These are phyloP conservation scores for Phaeoacremonium minimum DNA, from an alignment of 2,329 filamentous ascomycete genomes.

Conservation along the genomic window DNA sequence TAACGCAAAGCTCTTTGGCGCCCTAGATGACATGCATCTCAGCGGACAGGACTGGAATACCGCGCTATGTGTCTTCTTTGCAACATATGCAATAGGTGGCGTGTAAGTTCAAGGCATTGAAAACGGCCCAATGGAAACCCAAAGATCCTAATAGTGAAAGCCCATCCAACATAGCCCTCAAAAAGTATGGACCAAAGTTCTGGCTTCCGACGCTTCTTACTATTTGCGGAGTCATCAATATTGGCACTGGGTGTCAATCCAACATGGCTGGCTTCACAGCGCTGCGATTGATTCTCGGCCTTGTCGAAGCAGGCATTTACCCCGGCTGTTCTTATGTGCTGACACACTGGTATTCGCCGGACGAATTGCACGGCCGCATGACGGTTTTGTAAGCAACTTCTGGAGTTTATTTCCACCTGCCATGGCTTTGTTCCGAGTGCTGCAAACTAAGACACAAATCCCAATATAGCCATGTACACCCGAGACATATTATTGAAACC, in stretches of 20 bases:
- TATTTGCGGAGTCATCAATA: neutral
- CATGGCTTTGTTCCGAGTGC: no score
- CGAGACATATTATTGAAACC: no score
- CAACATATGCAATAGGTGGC: constrained; percentile 1
- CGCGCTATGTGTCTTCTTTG: constrained; percentile 2
- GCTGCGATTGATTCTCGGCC: constrained; percentile 1
- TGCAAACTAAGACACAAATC: no score
- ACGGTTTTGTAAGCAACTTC: no score
- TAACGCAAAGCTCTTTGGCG: constrained; percentile 3
- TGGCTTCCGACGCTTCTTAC: constrained; percentile 1
- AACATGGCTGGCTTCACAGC: constrained; percentile 1
- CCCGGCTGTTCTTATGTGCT: constrained; percentile 3
- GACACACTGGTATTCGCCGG: constrained; percentile 8
- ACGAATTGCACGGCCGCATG: constrained; percentile 7
- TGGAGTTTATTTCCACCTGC: no score
- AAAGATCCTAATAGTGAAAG: no score
- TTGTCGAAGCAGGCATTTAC: constrained; percentile 2
- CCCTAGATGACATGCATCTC: neutral
- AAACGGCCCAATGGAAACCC: no score
- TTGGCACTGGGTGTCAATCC: neutral
- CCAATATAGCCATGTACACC: no score
- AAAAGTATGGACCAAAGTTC: constrained; percentile 1
- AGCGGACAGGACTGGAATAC: constrained; percentile 2
- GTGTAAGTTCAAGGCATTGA: constrained; percentile 2
- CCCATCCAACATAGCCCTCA: constrained; percentile 1